These are phyloP conservation scores for Termitomyces sp. DNA, from an alignment of 768 basidiomycete species.

Conservation along the genomic window DNA sequence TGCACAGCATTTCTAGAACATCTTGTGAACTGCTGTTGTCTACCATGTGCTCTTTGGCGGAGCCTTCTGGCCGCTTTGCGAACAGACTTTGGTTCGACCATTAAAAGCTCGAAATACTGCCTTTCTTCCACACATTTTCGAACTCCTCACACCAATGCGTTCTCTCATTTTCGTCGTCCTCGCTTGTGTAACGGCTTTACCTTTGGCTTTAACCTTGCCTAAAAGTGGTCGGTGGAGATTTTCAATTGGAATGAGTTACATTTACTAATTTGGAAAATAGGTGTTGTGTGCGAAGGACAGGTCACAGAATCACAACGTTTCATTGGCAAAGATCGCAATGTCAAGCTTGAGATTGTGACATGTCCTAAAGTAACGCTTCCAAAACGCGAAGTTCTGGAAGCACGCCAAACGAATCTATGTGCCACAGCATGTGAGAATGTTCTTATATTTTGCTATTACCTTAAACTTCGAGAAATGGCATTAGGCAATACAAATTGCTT, in stretches of 20 bases:
- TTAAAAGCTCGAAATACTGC: not conserved
- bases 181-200: not conserved
- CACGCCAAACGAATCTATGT: conserved; percentile 36
- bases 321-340: conserved; percentile 39
- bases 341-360: conserved; percentile 29
- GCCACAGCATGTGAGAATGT: conserved; percentile 30
- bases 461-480: not conserved
- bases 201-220: conserved; percentile 2
- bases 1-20: not conserved
- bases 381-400: conserved; percentile 11
- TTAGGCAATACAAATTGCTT: conserved; percentile 42
- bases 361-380: conserved; percentile 22
- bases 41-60: not conserved
- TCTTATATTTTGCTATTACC: no score
- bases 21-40: not conserved
- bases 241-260: not conserved
- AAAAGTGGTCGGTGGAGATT: not conserved
- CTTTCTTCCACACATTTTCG: not conserved
- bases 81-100: not conserved
- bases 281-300: conserved; percentile 17
- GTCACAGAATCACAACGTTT: conserved; percentile 22
- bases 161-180: not conserved
- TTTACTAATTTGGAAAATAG: not conserved
- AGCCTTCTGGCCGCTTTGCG: not conserved
- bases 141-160: not conserved